Conservation (phyloP, 306 rosid species). For the Prunus mume region DNA sequence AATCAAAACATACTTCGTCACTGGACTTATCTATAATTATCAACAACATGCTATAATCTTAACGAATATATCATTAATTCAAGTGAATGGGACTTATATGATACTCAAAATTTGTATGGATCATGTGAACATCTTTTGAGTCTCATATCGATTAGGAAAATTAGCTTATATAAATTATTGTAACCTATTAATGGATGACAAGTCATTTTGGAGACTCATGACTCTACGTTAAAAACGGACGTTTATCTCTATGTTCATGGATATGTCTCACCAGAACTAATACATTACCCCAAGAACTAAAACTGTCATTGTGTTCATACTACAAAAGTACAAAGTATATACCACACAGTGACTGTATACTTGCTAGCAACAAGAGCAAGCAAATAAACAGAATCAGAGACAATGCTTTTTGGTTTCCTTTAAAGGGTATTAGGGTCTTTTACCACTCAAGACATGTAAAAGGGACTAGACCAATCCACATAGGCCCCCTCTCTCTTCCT, state of each 20-base stretch:
- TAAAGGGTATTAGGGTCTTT: slow-evolving; percentile 1
- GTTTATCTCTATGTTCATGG: background rate
- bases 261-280: background rate
- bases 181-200: too few relatives aligned
- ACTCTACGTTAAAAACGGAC: too few relatives aligned
- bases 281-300: background rate
- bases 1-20: too few relatives aligned
- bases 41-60: too few relatives aligned
- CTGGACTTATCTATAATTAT: too few relatives aligned
- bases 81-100: too few relatives aligned
- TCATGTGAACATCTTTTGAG: too few relatives aligned
- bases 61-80: too few relatives aligned
- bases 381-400: background rate
- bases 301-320: background rate
- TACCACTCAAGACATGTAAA: background rate
- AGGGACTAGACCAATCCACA: background rate
- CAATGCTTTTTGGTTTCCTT: background rate
- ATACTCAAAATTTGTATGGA: too few relatives aligned
- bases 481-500: background rate
- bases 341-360: background rate
- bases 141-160: too few relatives aligned
- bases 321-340: background rate
- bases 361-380: background rate
- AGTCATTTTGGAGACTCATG: too few relatives aligned
- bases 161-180: too few relatives aligned